Base-by-base conservation (phyloP, 2,329 filamentous ascomycete genomes). In the Pyrenochaeta sp. region DNA sequence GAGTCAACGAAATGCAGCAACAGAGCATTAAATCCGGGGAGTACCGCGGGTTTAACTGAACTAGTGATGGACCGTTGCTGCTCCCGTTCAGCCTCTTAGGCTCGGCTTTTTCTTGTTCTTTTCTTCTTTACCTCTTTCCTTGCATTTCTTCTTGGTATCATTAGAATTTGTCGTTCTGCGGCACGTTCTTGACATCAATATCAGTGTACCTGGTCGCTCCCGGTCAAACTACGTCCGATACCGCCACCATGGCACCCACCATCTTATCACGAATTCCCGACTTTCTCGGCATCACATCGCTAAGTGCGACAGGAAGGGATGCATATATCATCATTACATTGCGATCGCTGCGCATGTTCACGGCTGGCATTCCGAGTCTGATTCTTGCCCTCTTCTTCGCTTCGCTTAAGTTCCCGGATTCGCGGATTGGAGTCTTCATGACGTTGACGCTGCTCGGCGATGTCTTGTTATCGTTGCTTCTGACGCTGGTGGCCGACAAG, bases 291-390 rank as follows among this genome's bases (percentile, higher is more conserved):
- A 40, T 68, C 17, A 53, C 55, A 18, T 67, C 67, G 13, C 49
- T 71, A 30, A 55, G 58, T 30, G 56, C 58, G n/a, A 66, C 63
- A 7, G 67, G 67, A 47, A 48, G 53, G 29, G 69, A 72, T 63
- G 68, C 67, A 13, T 69, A 70, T 43, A 58, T 72, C 30, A 67
- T 73, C 35, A 84, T 85, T 52, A 53, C 49, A 3, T 48, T 69
- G 18, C 63, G 67, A 21, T 63, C 56, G 11, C 34, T 67, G 19
- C 65, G 67, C 47, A 68, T 70, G 65, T 69, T 70, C 44, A 60
- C 58, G 1, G 64, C 67, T n/a, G 67, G 67, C 21, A 70, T 70
- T 14, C 67, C 67, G 2, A 63, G 63, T 8, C 60, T 73, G 15
- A 68, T 72, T 23, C 58, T 73, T 6, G 69, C 67, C 1, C 53